Conservation (phyloP, 176 grass and related monocot genomes). For the Miscanthus lutarioriparius region DNA sequence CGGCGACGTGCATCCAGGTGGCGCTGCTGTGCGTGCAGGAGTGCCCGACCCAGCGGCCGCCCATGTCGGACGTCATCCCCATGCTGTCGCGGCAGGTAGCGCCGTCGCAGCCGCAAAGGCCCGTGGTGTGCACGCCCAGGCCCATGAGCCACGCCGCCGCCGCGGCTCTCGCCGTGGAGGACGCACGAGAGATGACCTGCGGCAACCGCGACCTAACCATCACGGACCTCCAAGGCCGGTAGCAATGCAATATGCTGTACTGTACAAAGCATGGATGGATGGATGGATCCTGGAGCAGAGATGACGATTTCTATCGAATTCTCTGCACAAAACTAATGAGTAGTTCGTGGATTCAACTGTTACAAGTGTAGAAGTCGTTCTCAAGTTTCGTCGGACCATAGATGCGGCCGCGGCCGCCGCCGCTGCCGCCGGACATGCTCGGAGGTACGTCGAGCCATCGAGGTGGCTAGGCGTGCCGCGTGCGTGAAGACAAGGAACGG, state of each 20-base stretch:
- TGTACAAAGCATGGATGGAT: not conserved
- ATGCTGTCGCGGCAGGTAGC: constrained; percentile 31
- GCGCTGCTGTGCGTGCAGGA: constrained; percentile 51
- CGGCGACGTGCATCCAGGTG: constrained; percentile 30
- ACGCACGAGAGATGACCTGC: not conserved
- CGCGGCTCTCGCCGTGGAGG: not conserved
- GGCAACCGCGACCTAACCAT: constrained; percentile 12
- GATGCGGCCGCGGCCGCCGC: no score
- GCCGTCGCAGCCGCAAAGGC: constrained; percentile 3
- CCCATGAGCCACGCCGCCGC: not conserved
- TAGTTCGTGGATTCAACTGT: no score
- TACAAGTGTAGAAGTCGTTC: no score
- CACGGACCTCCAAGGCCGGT: constrained; percentile 22
- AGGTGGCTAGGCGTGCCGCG: no score
- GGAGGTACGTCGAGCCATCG: no score
- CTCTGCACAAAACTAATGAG: no score
- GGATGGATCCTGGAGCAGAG: not conserved
- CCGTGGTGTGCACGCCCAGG: constrained; percentile 26
- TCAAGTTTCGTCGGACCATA: no score
- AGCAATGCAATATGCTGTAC: not conserved
- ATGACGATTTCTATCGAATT: no score
- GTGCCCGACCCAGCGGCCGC: constrained; percentile 24
- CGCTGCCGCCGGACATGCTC: no score
- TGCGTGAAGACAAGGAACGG: no score
- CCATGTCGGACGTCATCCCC: constrained; percentile 28